Evolutionary conservation across 768 basidiomycete species (phyloP), one percentile per base, ranked within the genome.

Genomic region (Boletus bicolor): DNA sequence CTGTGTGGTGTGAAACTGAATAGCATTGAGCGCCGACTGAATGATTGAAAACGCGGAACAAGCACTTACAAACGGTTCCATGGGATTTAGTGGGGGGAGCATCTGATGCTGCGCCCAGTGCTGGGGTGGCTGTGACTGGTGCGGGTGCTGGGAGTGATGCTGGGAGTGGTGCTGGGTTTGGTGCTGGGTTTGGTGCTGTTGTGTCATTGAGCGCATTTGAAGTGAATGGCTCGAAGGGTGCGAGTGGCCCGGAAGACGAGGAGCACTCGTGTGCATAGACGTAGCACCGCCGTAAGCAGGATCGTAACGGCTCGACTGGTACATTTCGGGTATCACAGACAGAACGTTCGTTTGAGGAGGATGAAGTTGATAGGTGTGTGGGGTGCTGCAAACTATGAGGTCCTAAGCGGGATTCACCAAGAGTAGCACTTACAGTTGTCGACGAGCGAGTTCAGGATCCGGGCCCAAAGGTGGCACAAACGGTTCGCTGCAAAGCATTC

Each of bases 11-110:
- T 72, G 59, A 67, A 56, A 66, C 63, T 66, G 32, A 30, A 14
- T 7, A 12, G n/a, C 32, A 35, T 53, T 59, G 48, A 67, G 60
- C 44, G 48, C 55, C 42, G 43, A 49, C 26, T 26, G 24, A 59
- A 52, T 44, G 19, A 12, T 4, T 50, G 24, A 44, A 54, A 43
- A 36, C 3, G 19, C 45, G 49, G 35, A 39, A 49, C 14, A 44
- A 49, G 24, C 5, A 74, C 86, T 75, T 71, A 91, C 89, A 69
- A 82, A 89, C 54, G 85, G 69, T 44, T 89, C 84, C 66, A 85
- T 76, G 14, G 80, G 75, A 61, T 85, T 80, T 49, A 79, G 61
- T 19, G 80, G 75, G 28, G 76, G 68, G 53, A 77, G 63, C 57
- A 79, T 66, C 17, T 71, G 70, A 38, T 78, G 66, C n/a, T 79